Conservation (phyloP, 345 rosid genomes). For the Camelina sativa region DNA sequence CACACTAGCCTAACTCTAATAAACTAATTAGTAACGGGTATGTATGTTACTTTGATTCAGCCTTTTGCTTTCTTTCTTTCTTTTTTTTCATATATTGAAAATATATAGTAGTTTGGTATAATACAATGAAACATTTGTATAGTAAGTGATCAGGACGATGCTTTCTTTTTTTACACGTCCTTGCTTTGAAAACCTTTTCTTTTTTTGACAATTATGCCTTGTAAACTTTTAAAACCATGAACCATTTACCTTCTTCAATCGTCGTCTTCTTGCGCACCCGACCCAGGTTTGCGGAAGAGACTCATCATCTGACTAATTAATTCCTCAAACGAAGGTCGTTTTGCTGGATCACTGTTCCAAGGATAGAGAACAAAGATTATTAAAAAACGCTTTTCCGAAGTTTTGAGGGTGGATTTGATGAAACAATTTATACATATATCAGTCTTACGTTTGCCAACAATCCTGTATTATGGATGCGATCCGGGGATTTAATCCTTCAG, state of each 20-base stretch:
- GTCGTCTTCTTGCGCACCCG: constrained; percentile 35
- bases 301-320: constrained; percentile 60
- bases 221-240: background rate
- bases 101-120: background rate
- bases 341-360: constrained; percentile 63
- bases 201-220: constrained; percentile 2
- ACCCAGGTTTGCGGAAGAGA: constrained; percentile 49
- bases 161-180: constrained; percentile 5
- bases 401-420: background rate
- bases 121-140: constrained; percentile 22
- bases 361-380: background rate
- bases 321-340: constrained; percentile 78
- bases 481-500: constrained; percentile 69
- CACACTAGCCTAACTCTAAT: background rate
- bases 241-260: constrained; percentile 21
- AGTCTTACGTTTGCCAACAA: constrained; percentile 75
- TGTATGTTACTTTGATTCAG: background rate
- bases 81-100: background rate
- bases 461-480: constrained; percentile 69
- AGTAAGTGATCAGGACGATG: background rate
- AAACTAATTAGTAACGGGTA: background rate
- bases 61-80: background rate
- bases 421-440: background rate
- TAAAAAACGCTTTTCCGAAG: background rate
- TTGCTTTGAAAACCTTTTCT: constrained; percentile 1